Conservation (phyloP, 129 eudicot species). For the Gnaphalium uliginosum region DNA sequence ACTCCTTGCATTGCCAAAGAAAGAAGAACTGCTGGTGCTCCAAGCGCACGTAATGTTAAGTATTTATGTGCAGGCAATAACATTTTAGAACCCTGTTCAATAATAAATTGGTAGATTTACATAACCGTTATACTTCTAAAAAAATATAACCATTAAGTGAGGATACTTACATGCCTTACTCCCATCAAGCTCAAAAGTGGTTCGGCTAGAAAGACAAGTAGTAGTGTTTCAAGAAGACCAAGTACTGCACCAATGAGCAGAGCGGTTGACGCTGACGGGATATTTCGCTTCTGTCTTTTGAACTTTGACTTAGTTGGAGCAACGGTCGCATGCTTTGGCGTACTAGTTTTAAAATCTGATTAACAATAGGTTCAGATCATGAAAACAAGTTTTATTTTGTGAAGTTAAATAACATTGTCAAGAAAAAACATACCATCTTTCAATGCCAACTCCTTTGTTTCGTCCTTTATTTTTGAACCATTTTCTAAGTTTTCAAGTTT, state of each 20-base stretch:
- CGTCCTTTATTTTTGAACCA: constrained; percentile 15
- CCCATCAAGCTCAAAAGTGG: constrained; percentile 71
- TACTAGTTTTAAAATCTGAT: constrained; percentile 31
- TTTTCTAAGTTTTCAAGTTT: constrained; percentile 41
- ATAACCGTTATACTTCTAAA: background rate
- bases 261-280: constrained; percentile 86
- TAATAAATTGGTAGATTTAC: background rate
- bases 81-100: constrained; percentile 69
- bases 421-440: constrained; percentile 33
- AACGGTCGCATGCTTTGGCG: constrained; percentile 17
- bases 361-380: background rate
- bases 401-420: background rate
- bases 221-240: constrained; percentile 64
- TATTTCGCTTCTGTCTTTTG: constrained; percentile 41
- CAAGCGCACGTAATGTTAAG: constrained; percentile 70
- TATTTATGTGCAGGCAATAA: constrained; percentile 62
- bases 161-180: constrained; percentile 55
- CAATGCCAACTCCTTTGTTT: constrained; percentile 20
- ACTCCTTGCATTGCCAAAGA: constrained; percentile 98
- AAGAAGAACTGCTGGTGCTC: constrained; percentile 93
- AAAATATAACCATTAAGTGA: background rate
- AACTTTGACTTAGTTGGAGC: constrained; percentile 19
- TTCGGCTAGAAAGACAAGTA: constrained; percentile 56
- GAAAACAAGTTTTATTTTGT: background rate
- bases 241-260: constrained; percentile 64